Base-by-base conservation (phyloP, 177 flowering plant species). In the Vitis hybrid region DNA sequence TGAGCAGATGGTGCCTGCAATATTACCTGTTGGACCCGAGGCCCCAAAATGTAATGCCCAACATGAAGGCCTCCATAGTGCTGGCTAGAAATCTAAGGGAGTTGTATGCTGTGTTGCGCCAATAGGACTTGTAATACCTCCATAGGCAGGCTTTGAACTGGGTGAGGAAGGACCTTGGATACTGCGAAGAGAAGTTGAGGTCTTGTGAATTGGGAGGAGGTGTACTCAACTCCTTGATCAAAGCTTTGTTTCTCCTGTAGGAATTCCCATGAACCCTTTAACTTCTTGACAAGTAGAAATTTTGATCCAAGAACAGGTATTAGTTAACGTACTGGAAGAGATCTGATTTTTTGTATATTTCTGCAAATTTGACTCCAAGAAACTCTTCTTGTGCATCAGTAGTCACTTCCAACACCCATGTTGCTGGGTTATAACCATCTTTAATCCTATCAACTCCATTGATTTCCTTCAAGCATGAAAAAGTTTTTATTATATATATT, bases 331-430 rank as follows among this genome's bases (percentile, higher is more conserved):
- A 80, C 80, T 68, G 68, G 40, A 51, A 78, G 8, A 73, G 56
- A 15, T 81, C 81, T 19, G 83, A 81, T 27, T 69, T 70, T 16
- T 54, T 70, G 70, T 81, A 81, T 7, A 68, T 13, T 3, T 81
- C 77, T 27, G 74, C 16, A 65, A 81, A 78, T 60, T 75, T 52
- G 13, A 75, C 65, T 7, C 77, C 75, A 1, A 81, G 71, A 61
- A 49, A 49, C 9, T 50, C 77, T 71, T 78, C 83, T 62, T 75
- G 79, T 67, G 76, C 75, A 18, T 30, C 56, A 10, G 77, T 21
- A 10, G 81, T 73, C 59, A 76, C 79, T 61, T 81, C 83, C 71
- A 81, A 40, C 83, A 81, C 78, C 83, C 83, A 81, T 18, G 83
- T 73, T 52, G 83, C 81, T 12, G 83, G 83, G 73, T 81, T 81